These are phyloP conservation scores for Xylariaceae sp. DNA, from an alignment of 2,329 filamentous ascomycete species.

Conservation along the genomic window DNA sequence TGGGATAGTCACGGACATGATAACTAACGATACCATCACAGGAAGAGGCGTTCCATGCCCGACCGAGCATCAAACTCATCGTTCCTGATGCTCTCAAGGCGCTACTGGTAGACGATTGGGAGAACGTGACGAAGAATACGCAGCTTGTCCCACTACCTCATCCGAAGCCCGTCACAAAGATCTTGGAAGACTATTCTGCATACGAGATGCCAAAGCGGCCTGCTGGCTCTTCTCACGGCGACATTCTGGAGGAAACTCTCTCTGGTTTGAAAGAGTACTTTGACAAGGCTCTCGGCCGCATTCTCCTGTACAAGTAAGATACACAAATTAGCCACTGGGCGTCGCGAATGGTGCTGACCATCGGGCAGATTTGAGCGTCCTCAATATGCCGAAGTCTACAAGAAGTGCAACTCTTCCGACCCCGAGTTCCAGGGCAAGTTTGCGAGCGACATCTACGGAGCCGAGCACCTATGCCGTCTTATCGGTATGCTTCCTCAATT, in stretches of 20 bases:
- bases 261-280: slow-evolving; percentile 89
- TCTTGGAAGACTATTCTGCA: slow-evolving; percentile 74
- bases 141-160: slow-evolving; percentile 83
- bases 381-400: slow-evolving; percentile 75
- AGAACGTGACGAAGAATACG: slow-evolving; percentile 93
- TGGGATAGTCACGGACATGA: background rate
- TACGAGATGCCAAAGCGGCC: slow-evolving; percentile 63
- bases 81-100: slow-evolving; percentile 89
- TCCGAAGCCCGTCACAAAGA: slow-evolving; percentile 64
- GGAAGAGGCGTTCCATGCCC: slow-evolving; percentile 82
- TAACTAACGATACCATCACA: slow-evolving; percentile 35
- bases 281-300: slow-evolving; percentile 79
- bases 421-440: slow-evolving; percentile 64
- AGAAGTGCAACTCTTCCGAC: slow-evolving; percentile 58
- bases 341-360: slow-evolving; percentile 20
- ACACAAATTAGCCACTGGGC: background rate
- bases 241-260: slow-evolving; percentile 86
- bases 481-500: slow-evolving; percentile 58
- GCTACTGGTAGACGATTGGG: slow-evolving; percentile 95
- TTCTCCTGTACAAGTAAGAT: slow-evolving; percentile 72
- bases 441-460: slow-evolving; percentile 80
- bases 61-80: slow-evolving; percentile 78
- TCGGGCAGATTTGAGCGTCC: slow-evolving; percentile 71
- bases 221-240: slow-evolving; percentile 63
- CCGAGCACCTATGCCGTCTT: slow-evolving; percentile 83